Evolutionary conservation across 208 protist species (phyloP), one percentile per base, ranked within the genome.

Genomic region (Acanthamoeba sp.): DNA sequence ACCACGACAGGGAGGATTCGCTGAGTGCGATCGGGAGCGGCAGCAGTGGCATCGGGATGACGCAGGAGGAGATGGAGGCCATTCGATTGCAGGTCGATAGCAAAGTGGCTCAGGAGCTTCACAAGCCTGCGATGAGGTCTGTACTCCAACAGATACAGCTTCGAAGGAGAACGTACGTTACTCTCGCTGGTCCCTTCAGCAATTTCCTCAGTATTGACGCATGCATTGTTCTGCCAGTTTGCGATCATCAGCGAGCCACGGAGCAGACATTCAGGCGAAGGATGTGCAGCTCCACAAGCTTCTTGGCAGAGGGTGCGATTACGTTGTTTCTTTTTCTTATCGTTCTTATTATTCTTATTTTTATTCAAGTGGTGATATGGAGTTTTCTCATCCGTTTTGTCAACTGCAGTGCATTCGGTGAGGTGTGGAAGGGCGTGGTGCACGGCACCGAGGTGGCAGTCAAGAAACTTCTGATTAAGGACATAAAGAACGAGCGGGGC

Each of bases 401-500:
- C 24, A 18, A 36, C 73, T 20, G 34, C 45, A 89, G 80, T 66
- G 80, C 80, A n/a, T 89, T 89, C 12, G 80, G 80, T 38, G 80
- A 89, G 38, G 80, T 89, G 45, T 89, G 80, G 80, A 89, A 89
- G 48, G 80, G 80, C 18, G 55, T 89, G 6, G 80, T 89, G 32
- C 80, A 89, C 55, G 80, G 80, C n/a, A 89, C 80, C 34, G 80
- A 89, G 38, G 80, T 89, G 45, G 80, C 80, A 89, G 80, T 89
- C 32, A 89, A 89, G 80, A 89, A 89, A n/a, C 80, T 89, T 38
- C 55, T 89, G 18, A 62, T 89, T 1, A 89, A 89, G 80, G 80
- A 89, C 42, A 89, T 89, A 22, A 66, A 52, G 55, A 62, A 89
- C 80, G 80, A 89, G 5, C 38, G 80, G 48, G 80, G 55, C 80